Base-by-base conservation (phyloP, 805 yeast genomes). In the Candida qinlingensis region DNA sequence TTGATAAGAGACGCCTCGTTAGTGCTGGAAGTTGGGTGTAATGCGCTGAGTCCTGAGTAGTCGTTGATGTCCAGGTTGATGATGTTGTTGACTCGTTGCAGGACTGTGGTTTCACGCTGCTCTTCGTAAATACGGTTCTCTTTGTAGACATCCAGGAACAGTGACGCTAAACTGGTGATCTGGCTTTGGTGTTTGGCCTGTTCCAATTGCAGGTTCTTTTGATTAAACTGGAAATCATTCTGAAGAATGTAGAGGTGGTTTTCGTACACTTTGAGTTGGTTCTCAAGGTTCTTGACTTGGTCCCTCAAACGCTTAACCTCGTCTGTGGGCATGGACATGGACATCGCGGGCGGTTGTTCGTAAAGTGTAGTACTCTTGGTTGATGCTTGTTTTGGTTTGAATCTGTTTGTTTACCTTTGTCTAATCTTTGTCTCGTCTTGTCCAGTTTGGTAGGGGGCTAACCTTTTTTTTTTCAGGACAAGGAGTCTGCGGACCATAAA, bases 61-160 rank as follows among this genome's bases (percentile, higher is more conserved):
- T 59, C 63, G 37, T 46, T 53, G 12, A 47, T 38, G 33, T 60
- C 62, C 4, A 51, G n/a, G 33, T 48, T 55, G 38, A 60, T 43
- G 27, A 61, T 54, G 29, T 25, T 48, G 44, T 52, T 57, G 37
- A 61, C 51, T 45, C 56, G 56, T 25, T 59, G 61, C 19, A 58
- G 34, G n/a, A 60, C 44, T 13, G 39, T 51, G 19, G 46, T 45
- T 44, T 61, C 64, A 10, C 58, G 44, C 9, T 48, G 50, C 39
- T 61, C 65, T 35, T 59, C 60, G 31, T 47, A 50, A 7, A 53
- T 56, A n/a, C 61, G 51, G 35, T 52, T 54, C 35, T 60, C 64
- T 39, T 61, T 61, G 26, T 56, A 46, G n/a, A 51, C 46, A 33
- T 61, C 65, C 12, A 56, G 39, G 11, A 61, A 41, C 35, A 61